Conservation (phyloP, 441 rosid genomes). For the Theobroma grandiflorum region DNA sequence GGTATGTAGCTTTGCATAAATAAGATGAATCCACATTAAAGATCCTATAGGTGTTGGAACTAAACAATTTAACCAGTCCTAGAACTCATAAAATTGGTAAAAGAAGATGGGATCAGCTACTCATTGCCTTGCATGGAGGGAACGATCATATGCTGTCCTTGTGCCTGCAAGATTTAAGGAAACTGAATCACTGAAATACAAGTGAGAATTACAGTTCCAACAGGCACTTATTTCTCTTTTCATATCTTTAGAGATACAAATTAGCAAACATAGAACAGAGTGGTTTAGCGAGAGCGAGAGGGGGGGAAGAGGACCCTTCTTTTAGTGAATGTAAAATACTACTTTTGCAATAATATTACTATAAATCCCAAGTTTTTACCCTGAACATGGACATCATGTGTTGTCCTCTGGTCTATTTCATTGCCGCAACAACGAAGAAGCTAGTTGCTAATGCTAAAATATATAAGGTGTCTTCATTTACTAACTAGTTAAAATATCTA, state of each 20-base stretch:
- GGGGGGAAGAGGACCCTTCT: background rate
- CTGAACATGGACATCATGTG: background rate
- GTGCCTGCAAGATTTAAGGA: constrained; percentile 48
- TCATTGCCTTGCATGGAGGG: constrained; percentile 61
- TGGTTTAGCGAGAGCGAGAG: background rate
- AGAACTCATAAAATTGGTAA: constrained; percentile 33
- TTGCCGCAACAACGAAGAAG: background rate
- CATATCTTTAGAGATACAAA: background rate
- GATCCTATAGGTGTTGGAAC: constrained; percentile 33
- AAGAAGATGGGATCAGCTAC: constrained; percentile 33
- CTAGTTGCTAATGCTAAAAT: background rate
- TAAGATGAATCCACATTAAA: constrained; percentile 29
- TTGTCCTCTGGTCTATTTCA: background rate
- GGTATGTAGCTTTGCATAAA: constrained; percentile 26
- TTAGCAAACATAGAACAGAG: background rate
- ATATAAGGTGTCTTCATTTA: background rate
- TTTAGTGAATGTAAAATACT: background rate
- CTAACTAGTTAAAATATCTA: background rate
- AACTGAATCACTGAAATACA: constrained; percentile 17
- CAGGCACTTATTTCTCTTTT: background rate
- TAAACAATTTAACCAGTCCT: constrained; percentile 36
- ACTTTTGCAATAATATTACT: background rate
- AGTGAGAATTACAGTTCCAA: background rate
- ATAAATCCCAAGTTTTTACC: background rate
- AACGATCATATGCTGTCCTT: constrained; percentile 55